A percentile compares a stretch with the other conserved stretches of the same genome.
Evolutionary conservation across 163 green algal genomes (phyloP).

Genomic region (Scenedesmus sp.): DNA sequence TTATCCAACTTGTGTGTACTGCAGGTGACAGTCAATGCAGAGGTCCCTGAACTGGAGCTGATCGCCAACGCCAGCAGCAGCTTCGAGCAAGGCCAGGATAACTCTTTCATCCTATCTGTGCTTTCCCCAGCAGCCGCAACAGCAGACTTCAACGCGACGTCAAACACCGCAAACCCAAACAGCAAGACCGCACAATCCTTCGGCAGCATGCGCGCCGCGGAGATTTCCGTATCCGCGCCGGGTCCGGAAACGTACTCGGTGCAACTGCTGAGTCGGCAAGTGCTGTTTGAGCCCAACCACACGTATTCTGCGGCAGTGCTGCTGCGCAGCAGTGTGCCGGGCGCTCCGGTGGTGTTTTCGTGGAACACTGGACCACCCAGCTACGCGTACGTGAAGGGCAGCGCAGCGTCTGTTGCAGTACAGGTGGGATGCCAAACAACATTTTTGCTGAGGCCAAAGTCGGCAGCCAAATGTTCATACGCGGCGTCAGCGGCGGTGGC

Average conservation of each 20-base stretch:
- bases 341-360: neutral
- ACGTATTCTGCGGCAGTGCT: neutral
- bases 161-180: neutral
- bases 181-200: neutral
- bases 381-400: neutral
- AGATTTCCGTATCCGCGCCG: neutral
- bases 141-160: neutral
- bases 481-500: no score
- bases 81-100: neutral
- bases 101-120: neutral
- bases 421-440: neutral
- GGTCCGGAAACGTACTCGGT: neutral
- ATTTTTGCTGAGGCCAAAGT: no score
- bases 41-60: neutral
- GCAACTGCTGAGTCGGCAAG: neutral
- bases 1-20: neutral
- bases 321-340: neutral
- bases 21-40: neutral
- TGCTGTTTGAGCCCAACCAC: neutral
- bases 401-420: neutral
- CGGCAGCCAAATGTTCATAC: no score
- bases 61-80: neutral
- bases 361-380: neutral
- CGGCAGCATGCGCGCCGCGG: neutral
- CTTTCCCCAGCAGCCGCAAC: neutral